Conservation (phyloP, 2,329 filamentous ascomycete species). For the Pseudogymnoascus sp. region DNA sequence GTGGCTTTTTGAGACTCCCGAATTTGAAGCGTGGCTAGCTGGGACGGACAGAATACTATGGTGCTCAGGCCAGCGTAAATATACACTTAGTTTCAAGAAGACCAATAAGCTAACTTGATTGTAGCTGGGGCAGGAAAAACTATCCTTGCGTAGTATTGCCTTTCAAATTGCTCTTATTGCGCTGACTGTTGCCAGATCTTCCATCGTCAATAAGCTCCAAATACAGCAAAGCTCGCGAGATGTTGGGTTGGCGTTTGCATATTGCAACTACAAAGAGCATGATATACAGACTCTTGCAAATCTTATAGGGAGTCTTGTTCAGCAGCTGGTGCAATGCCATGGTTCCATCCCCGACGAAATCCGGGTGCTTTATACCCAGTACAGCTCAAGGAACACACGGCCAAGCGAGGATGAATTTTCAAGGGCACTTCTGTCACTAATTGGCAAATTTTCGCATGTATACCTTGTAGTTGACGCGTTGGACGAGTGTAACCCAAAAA, state of each 20-base stretch:
- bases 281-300: conserved; percentile 22
- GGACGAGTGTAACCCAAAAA: conserved; percentile 15
- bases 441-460: conserved; percentile 13
- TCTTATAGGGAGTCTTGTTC: conserved; percentile 21
- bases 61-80: neutral
- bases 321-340: conserved; percentile 21
- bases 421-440: conserved; percentile 13
- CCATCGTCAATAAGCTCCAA: conserved; percentile 9
- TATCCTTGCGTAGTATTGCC: neutral
- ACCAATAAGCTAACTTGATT: neutral
- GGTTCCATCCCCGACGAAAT: neutral
- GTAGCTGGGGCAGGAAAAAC: neutral
- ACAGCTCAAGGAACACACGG: neutral
- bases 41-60: neutral
- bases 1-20: neutral
- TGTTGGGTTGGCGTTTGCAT: conserved; percentile 30
- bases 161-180: neutral
- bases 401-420: conserved; percentile 14
- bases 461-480: conserved; percentile 19
- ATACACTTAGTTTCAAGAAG: neutral
- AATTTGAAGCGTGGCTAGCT: neutral
- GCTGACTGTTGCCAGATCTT: conserved; percentile 4
- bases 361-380: neutral
- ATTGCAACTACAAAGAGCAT: conserved; percentile 28
- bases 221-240: neutral